phyloP scores from a whole-genome alignment of 2,329 filamentous ascomycete species.

The Fusarium circinatum region DNA sequence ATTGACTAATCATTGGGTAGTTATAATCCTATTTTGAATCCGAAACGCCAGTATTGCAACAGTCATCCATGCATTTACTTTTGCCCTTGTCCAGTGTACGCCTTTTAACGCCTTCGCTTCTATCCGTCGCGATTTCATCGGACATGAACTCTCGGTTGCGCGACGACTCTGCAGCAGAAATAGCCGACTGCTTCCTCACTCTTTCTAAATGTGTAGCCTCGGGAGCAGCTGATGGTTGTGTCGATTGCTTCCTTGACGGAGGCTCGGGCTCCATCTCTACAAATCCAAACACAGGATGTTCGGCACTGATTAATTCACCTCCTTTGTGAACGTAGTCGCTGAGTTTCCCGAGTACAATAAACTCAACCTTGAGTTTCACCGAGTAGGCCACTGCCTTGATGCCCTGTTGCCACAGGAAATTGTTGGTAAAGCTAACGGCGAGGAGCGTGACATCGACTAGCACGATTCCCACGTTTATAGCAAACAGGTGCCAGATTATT shows the following conservation, averaged over 20 bases:
- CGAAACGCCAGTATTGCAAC: not conserved
- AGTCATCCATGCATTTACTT: conserved; percentile 9
- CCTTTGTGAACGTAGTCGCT: conserved; percentile 47
- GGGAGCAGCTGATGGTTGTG: not conserved
- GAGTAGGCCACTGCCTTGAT: conserved; percentile 51
- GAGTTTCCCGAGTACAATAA: conserved; percentile 49
- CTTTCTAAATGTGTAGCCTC: conserved; percentile 2
- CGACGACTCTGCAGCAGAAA: conserved; percentile 10
- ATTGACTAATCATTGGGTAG: not conserved
- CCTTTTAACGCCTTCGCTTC: conserved; percentile 13
- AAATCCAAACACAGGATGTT: conserved; percentile 28
- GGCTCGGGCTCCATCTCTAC: conserved; percentile 30
- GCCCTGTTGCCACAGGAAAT: conserved; percentile 48
- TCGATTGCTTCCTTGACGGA: not conserved
- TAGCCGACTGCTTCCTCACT: conserved; percentile 9
- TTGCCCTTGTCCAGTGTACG: conserved; percentile 8
- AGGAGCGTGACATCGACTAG: conserved; percentile 54
- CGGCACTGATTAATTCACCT: conserved; percentile 19
- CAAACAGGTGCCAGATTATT: conserved; percentile 34
- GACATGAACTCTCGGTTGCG: not conserved
- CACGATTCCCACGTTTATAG: conserved; percentile 56
- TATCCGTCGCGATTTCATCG: not conserved
- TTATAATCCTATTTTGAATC: conserved; percentile 12
- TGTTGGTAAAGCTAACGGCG: conserved; percentile 45
- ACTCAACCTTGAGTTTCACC: conserved; percentile 52